Base-by-base conservation (phyloP, 179 eudicot species). In the Amaranthus tricolor region DNA sequence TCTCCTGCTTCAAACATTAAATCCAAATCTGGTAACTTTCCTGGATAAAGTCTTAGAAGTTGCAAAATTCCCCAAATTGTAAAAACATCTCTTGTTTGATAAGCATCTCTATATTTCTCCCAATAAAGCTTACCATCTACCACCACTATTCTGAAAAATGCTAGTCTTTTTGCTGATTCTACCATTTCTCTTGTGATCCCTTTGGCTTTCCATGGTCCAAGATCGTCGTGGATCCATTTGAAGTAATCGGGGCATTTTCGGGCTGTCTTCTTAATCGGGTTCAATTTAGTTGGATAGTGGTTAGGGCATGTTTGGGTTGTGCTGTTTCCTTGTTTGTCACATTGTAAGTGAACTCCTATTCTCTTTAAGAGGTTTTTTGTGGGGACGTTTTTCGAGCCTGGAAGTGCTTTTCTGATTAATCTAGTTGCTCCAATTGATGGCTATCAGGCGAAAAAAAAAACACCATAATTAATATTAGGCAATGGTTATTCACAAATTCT, bases 41-140 rank as follows among this genome's bases (percentile, higher is more conserved):
- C 89, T 1, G 94, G 91, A 61, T 89, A 89, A 6, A 86, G 71
- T 75, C 82, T 83, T 6, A 89, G 68, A 50, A 89, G 86, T 60
- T 88, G 94, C 60, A 89, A 64, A 10, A 89, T 52, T 1, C 94
- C 94, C 94, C 94, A 89, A 17, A 89, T 62, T 15, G 87, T 86
- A 40, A 88, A 76, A 6, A 79, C 79, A 77, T 86, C 94, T 45
- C 94, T 82, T 19, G 89, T 89, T 76, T 89, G 94, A 24, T 81
- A 86, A 3, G 74, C 78, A 54, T 66, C 71, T 10, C 44, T 75
- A 31, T 79, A 84, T 74, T 80, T 83, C 8, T 84, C 77, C 66
- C 83, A 70, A 24, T 86, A 84, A 7, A 81, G 83, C 51, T 75
- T 86, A 54, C 91, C 91, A 57, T 88, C 80, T 31, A 86, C 79